A percentile compares a stretch with the other conserved stretches of the same genome.
These are phyloP conservation scores for Euryodendron excelsum DNA, from an alignment of 148 eudicot genomes.

Conservation along the genomic window DNA sequence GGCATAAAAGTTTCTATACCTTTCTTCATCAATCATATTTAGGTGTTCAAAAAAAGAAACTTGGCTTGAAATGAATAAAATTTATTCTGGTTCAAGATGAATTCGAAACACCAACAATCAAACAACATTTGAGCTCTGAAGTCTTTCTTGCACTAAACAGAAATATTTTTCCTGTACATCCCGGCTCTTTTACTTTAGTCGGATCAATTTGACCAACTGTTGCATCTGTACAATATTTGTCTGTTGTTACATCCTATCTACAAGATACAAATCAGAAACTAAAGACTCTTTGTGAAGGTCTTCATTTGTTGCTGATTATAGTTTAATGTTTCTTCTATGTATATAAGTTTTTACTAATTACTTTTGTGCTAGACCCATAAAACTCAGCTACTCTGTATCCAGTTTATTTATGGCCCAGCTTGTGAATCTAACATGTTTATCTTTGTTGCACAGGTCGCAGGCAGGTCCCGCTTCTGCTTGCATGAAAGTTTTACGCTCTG, in stretches of 20 bases:
- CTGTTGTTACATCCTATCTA: not conserved
- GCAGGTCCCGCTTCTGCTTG: slow-evolving; percentile 92
- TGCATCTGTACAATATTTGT: not conserved
- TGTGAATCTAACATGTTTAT: not conserved
- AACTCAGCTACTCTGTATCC: not conserved
- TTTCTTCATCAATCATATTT: not conserved
- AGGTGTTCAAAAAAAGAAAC: not conserved
- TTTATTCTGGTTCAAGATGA: not conserved
- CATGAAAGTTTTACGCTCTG: slow-evolving; percentile 52
- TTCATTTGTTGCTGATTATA: not conserved
- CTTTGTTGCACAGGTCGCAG: slow-evolving; percentile 51
- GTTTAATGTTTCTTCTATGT: not conserved
- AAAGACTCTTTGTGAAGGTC: not conserved
- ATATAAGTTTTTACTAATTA: not conserved
- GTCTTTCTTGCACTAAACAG: not conserved
- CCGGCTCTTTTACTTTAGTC: not conserved
- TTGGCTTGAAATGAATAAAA: not conserved
- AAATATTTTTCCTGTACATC: not conserved
- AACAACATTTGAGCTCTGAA: not conserved
- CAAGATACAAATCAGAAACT: not conserved
- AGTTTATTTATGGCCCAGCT: not conserved
- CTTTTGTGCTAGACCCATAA: not conserved
- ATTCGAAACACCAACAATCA: not conserved
- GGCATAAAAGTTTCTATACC: not conserved
- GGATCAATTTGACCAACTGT: not conserved